Evolutionary conservation across 2,329 filamentous ascomycete genomes (phyloP), one percentile per base, ranked within the genome.

Genomic region (Penicillium sp.): DNA sequence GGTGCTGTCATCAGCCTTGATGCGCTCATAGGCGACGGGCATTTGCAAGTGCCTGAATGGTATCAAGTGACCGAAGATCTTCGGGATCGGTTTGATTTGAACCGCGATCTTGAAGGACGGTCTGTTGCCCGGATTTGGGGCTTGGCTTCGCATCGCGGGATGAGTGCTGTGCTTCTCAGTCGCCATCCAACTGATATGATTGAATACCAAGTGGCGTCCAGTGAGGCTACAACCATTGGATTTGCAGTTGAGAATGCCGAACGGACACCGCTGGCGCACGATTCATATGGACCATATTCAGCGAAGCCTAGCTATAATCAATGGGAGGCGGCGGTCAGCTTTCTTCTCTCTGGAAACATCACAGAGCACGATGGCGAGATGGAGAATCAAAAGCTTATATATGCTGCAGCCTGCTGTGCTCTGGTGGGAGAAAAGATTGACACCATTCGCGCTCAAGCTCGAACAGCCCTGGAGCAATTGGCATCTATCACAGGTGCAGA

Each of bases 101-200:
- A 71, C 25, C 63, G 71, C 30, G 70, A 73, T 32, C 62, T 79
- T 2, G 68, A 67, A 14, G 71, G 71, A 4, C 59, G 72, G 35
- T 66, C 69, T 6, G 57, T 67, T n/a, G 64, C 70, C 5, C 71
- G 71, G 43, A 64, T 70, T 6, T 79, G 74, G 71, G 77, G 77
- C 2, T 58, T 78, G 4, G 65, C 70, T 8, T 70, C 72, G 12
- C 52, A 70, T 12, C 65, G 68, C 14, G 69, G 71, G 18, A 66
- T 69, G 15, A 55, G 70, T 10, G 75, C 72, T 4, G 64, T 66
- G 3, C 73, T 70, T 38, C 62, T 71, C 31, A 74, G 71, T 2
- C 49, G 75, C 17, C 74, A 80, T 51, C 76, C 76, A 0, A 73
- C 68, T 3, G 71, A 79, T 51, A 72, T 74, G 61, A 61, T 78